phyloP scores from a whole-genome alignment of 441 rosid species.

The Melastoma candidum region DNA sequence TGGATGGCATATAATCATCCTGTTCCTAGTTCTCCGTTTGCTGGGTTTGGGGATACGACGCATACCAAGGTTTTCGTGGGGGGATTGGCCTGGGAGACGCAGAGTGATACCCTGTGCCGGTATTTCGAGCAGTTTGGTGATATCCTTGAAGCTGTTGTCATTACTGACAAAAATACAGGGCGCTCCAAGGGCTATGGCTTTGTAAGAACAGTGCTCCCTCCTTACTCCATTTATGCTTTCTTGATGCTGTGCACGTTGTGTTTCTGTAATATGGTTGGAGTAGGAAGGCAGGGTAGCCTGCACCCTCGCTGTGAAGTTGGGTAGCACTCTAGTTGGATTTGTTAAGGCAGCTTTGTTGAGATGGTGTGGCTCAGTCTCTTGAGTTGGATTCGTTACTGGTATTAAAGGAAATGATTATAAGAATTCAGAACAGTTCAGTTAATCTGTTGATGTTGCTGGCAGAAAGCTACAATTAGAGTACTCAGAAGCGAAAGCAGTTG shows the following conservation, averaged over 20 bases:
- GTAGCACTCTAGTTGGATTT: too few relatives aligned
- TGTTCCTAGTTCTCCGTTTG: conserved; percentile 6
- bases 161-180: conserved; percentile 47
- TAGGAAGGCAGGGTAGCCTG: conserved; percentile 1
- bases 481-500: too few relatives aligned
- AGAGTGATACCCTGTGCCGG: conserved; percentile 35
- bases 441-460: too few relatives aligned
- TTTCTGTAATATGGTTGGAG: background rate
- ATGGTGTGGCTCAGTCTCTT: too few relatives aligned
- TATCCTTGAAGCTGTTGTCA: conserved; percentile 60
- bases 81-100: conserved; percentile 72
- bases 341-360: too few relatives aligned
- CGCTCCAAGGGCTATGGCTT: conserved; percentile 76
- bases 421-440: too few relatives aligned
- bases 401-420: too few relatives aligned
- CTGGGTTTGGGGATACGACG: conserved; percentile 35
- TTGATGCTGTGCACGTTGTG: background rate
- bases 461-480: too few relatives aligned
- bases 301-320: conserved; percentile 8
- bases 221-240: background rate
- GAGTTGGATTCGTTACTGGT: too few relatives aligned
- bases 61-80: conserved; percentile 65
- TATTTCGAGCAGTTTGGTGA: conserved; percentile 64
- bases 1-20: conserved; percentile 7
- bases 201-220: conserved; percentile 20